Conservation (phyloP, 208 protist genomes). For the Tetramitus jugosus region DNA sequence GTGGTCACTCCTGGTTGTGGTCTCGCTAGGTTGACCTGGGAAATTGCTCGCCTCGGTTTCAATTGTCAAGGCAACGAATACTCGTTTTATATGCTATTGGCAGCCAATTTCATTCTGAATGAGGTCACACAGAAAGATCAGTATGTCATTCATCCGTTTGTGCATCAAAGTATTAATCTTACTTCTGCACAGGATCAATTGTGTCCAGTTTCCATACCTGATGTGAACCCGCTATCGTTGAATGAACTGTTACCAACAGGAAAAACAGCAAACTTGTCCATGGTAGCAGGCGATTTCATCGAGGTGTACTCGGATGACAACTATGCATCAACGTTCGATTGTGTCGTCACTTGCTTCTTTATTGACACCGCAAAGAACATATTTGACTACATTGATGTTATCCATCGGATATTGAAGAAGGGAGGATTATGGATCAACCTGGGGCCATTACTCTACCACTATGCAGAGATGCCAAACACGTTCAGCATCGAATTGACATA, state of each 20-base stretch:
- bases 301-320: slow-evolving; percentile 77
- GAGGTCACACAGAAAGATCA: slow-evolving; percentile 60
- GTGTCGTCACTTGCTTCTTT: slow-evolving; percentile 89
- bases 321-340: slow-evolving; percentile 63
- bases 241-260: no score
- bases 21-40: slow-evolving; percentile 83
- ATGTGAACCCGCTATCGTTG: slow-evolving; percentile 55
- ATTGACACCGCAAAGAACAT: slow-evolving; percentile 94
- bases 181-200: slow-evolving; percentile 72
- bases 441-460: slow-evolving; percentile 90
- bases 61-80: slow-evolving; percentile 89
- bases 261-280: slow-evolving; percentile 69
- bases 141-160: slow-evolving; percentile 76
- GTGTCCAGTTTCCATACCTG: slow-evolving; percentile 70
- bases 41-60: slow-evolving; percentile 80
- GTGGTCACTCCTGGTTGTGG: slow-evolving; percentile 47
- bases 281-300: slow-evolving; percentile 91
- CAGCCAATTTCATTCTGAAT: slow-evolving; percentile 89
- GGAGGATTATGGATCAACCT: slow-evolving; percentile 90
- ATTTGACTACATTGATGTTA: slow-evolving; percentile 84
- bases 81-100: slow-evolving; percentile 93
- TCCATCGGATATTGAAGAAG: slow-evolving; percentile 70
- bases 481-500: slow-evolving; percentile 77
- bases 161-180: slow-evolving; percentile 78
- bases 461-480: slow-evolving; percentile 63